Conservation (phyloP, 352 stramenopile species). For the Pythium sp. region DNA sequence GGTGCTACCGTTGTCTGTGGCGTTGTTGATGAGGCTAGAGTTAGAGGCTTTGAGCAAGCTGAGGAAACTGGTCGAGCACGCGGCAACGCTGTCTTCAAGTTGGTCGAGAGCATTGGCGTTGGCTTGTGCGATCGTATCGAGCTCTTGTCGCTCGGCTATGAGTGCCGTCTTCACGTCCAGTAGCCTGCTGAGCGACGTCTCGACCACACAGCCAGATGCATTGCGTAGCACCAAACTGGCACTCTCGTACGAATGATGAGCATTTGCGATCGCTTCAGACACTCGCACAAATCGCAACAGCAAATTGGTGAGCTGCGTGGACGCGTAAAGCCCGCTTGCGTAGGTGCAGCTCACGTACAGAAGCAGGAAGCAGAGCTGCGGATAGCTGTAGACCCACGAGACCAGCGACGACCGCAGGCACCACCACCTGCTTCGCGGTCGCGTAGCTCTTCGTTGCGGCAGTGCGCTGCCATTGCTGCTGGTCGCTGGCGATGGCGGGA, state of each 20-base stretch:
- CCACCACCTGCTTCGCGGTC: not conserved
- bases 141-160: not conserved
- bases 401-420: not conserved
- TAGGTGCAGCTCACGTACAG: slow-evolving; percentile 42
- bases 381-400: slow-evolving; percentile 38
- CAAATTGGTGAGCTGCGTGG: slow-evolving; percentile 33
- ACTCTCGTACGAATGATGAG: slow-evolving; percentile 30
- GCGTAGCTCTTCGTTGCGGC: not conserved
- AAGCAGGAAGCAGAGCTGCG: slow-evolving; percentile 52
- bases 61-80: slow-evolving; percentile 13
- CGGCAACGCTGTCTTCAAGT: slow-evolving; percentile 4
- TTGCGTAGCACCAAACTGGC: slow-evolving; percentile 29
- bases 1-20: not conserved
- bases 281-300: slow-evolving; percentile 28
- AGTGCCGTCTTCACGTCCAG: not conserved
- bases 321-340: slow-evolving; percentile 39
- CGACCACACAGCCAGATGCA: slow-evolving; percentile 34
- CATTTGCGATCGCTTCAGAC: slow-evolving; percentile 24
- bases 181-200: slow-evolving; percentile 5
- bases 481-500: slow-evolving; percentile 3
- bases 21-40: not conserved
- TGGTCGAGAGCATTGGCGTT: slow-evolving; percentile 14
- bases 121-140: not conserved
- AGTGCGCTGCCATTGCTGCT: not conserved
- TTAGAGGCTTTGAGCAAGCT: not conserved